Evolutionary conservation across 345 rosid species (phyloP), one percentile per base, ranked within the genome.

Genomic region (Eucalyptus regnans): DNA sequence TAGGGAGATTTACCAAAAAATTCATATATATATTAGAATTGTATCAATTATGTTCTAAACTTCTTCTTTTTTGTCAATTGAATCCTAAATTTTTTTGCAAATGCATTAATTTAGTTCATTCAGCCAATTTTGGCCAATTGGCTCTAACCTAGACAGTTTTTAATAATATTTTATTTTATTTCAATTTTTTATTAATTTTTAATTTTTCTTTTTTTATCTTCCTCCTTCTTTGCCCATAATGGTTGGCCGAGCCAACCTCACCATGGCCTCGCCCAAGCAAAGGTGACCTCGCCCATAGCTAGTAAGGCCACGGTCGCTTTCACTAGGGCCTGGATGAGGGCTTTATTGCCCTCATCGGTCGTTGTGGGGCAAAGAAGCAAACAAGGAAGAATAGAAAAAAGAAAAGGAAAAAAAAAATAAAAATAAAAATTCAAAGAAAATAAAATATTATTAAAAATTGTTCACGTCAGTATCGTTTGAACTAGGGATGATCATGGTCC

Each of bases 381-480:
- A 52, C 23, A 52, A 52, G 23, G 58, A 52, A 52, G 58, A 52
- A 52, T 18, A 52, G 8, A 52, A 18, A 52, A 52, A 18, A 33
- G 0, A 18, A 52, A 52, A 52, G 0, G 1, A 7, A 52, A 52
- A 48, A 12, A 0, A 3, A 18, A 18, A 7, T 51, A 0, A 1
- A 0, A 1, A 49, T 49, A 49, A 4, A 12, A 12, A 4, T 12
- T 4, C 0, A 10, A 52, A 52, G 4, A 52, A 51, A 7, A 18
- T 52, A 1, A 52, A 52, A 18, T 52, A 52, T 7, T 52, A 52
- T 52, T 52, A 18, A 52, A 52, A 52, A 52, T 52, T 18, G 0
- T 7, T 52, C 0, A 52, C 0, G 9, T 52, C 0, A 3, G 0
- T 1, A 18, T 52, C 4, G 0, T 1, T 52, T 3, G 2, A 52